Base-by-base conservation (phyloP, 192 early-diverging fungal species). In the Coemansia sp. region DNA sequence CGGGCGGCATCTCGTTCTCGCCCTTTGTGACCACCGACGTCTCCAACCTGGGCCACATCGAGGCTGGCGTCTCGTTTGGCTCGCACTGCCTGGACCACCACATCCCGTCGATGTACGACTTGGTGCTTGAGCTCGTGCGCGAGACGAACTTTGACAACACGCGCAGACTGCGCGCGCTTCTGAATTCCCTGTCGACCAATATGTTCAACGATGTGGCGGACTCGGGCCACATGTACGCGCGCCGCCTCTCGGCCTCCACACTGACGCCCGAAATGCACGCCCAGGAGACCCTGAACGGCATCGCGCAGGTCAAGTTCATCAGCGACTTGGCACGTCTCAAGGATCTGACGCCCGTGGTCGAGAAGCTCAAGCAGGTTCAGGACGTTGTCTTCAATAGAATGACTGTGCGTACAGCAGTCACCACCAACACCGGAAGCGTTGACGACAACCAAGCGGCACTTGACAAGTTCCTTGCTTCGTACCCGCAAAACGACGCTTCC, bases 191-290 rank as follows among this genome's bases (percentile, higher is more conserved):
- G 75, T 88, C 94, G 12, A 82, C 88, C 18, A 84, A 79, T 25
- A 82, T 91, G 72, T 90, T 87, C 39, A 94, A 95, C 66, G 87
- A 87, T 4, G 86, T 97, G 30, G 92, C 90, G 12, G 85, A 89
- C 23, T 87, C 84, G 28, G 95, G 95, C 20, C 95, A 97, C 67
- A 65, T 81, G 1, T 96, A 86, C 73, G 94, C 95, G 2, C 83
- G 90, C 49, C 83, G 85, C 1, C 84, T 92, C 61, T 90, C 92
- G 7, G 84, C 79, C 1, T 85, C 90, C 5, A 84, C 75, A 8
- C 56, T 87, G 70, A 83, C 88, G 1, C 87, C 87, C 30, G 81
- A 85, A 34, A 77, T 86, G 39, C 57, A 70, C 0, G 70, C 70
- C 8, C 52, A 58, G 34, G 88, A 92, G 67, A 30, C 65, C 37